These are phyloP conservation scores for Physaria fendleri DNA, from an alignment of 345 rosid genomes.

Conservation along the genomic window DNA sequence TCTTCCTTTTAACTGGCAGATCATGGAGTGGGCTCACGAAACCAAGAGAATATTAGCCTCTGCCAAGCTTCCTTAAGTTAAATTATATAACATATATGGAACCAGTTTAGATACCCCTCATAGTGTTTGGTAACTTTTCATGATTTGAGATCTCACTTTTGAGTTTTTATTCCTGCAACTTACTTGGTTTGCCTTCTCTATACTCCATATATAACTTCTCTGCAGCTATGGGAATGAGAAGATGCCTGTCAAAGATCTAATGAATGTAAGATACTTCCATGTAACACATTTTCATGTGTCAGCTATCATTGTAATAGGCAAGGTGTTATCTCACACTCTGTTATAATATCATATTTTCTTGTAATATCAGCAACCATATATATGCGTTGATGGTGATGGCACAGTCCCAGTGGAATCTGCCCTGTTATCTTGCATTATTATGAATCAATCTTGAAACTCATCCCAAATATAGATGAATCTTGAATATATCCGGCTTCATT, in stretches of 20 bases:
- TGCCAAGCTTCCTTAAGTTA: slow-evolving; percentile 84
- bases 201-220: not conserved
- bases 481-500: not conserved
- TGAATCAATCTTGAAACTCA: not conserved
- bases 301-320: too few species aligned
- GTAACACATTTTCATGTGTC: slow-evolving; percentile 39
- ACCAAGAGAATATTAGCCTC: slow-evolving; percentile 42
- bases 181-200: not conserved
- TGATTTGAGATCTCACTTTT: not conserved
- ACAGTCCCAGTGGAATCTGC: slow-evolving; percentile 92
- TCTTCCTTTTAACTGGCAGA: slow-evolving; percentile 78
- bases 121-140: slow-evolving; percentile 66
- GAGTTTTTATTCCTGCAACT: not conserved
- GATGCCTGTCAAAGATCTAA: slow-evolving; percentile 55
- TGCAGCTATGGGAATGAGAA: slow-evolving; percentile 88
- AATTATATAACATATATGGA: slow-evolving; percentile 89
- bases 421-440: slow-evolving; percentile 43
- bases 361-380: slow-evolving; percentile 62
- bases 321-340: slow-evolving; percentile 13
- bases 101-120: slow-evolving; percentile 81
- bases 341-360: not conserved
- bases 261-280: slow-evolving; percentile 52
- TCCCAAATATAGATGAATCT: not conserved
- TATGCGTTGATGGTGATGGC: slow-evolving; percentile 90
- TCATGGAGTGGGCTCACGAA: slow-evolving; percentile 80